Base-by-base conservation (phyloP, 495 filamentous ascomycete genomes). In the Paragyromitra xinjiangensis region DNA sequence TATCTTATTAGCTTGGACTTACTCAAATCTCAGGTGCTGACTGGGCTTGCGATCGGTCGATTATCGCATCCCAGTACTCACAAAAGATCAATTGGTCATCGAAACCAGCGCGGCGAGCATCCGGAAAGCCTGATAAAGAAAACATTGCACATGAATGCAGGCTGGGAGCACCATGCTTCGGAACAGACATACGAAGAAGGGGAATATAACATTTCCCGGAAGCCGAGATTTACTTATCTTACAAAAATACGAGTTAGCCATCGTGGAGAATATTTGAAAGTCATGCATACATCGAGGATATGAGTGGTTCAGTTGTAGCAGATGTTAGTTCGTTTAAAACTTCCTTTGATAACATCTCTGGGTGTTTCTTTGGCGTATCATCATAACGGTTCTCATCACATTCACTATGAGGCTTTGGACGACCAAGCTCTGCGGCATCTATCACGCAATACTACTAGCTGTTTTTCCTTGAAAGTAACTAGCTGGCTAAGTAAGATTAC, bases 61-160 rank as follows among this genome's bases (percentile, higher is more conserved):
- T 65, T 73, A 58, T 73, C 50, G 39, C n/a, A 63, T 64, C 19
- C 56, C 16, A n/a, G 55, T 56, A 14, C 45, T 72, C 34, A 50
- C 45, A n/a, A 24, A 63, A 24, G 44, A 2, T 45, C 39, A 16
- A 63, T 63, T 50, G 56, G 58, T 40, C 37, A 65, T 56, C 8
- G 22, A 34, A 58, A 16, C 39, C 14, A 66, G 64, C 24, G 37
- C 24, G 37, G 22, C 37, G n/a, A 48, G 45, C 37, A 42, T 26
- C 61, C 22, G 5, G 59, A 42, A 22, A 8, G 64, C 14, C 64
- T 53, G 24, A 50, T 66, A 66, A 50, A 50, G 14, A 45, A 19
- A 7, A 37, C 22, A 14, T 50, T 8, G 9, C 42, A 64, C 62
- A 48, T 22, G 62, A 37, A 34, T 51, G 40, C 14, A 26, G 42